Base-by-base conservation (phyloP, 2,329 filamentous ascomycete species). In the Cylindrodendrum hubeiense region DNA sequence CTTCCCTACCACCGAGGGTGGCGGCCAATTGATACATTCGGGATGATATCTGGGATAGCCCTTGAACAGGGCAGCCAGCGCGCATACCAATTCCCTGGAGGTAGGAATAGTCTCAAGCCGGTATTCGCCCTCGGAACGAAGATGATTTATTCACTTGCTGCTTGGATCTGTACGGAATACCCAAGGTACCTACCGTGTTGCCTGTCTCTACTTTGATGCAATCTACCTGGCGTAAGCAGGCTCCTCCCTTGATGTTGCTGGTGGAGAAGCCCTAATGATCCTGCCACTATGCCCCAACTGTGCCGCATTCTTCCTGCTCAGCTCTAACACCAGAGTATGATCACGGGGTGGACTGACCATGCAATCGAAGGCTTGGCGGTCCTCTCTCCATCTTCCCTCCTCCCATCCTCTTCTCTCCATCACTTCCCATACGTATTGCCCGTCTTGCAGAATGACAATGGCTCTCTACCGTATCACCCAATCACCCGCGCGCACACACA, bases 171-270 rank as follows among this genome's bases (percentile, higher is more conserved):
- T n/a, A n/a, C n/a, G n/a, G n/a, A n/a, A n/a, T n/a, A n/a, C n/a
- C n/a, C n/a, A n/a, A n/a, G n/a, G n/a, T 17, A 7, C 37, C 1
- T 39, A n/a, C 15, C 17, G n/a, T 39, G n/a, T 39, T 37, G 34
- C 15, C 10, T 17, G 28, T 33, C 6, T 10, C 28, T 33, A 5
- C 28, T 10, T 33, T 33, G 28, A n/a, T n/a, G n/a, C n/a, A n/a
- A n/a, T n/a, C n/a, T n/a, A n/a, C n/a, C n/a, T n/a, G 28, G 28
- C 28, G 5, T 33, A 33, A 33, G 28, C 37, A 51, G 68, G 66
- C 49, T 47, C 56, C 53, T 62, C 69, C 59, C 65, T 52, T 70
- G n/a, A n/a, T 60, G 54, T 59, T 39, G 53, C 39, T 55, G 44
- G 56, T 56, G 67, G 63, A 47, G 47, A 62, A 55, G 41, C 7